These are phyloP conservation scores for Kuraishia cidri DNA, from an alignment of 805 yeast genomes.

Conservation along the genomic window DNA sequence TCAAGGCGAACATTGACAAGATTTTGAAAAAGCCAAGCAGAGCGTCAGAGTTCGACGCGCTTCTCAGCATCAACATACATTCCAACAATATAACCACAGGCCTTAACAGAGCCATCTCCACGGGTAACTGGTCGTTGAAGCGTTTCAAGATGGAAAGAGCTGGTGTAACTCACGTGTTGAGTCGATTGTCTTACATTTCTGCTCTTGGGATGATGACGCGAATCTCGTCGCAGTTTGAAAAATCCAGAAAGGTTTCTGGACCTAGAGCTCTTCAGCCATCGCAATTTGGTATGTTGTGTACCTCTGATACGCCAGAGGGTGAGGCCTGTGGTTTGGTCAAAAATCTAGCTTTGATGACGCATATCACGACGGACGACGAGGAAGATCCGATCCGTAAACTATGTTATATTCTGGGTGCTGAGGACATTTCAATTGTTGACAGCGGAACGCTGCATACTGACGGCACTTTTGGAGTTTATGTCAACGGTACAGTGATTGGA, in stretches of 20 bases:
- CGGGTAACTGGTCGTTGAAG: conserved; percentile 98
- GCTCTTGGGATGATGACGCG: conserved; percentile 99
- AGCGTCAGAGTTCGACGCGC: conserved; percentile 91
- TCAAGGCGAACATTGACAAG: conserved; percentile 91
- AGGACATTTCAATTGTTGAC: conserved; percentile 72
- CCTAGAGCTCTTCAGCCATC: conserved; percentile 99
- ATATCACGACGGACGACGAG: conserved; percentile 96
- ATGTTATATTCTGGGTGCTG: conserved; percentile 83
- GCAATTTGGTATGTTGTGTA: conserved; percentile 97
- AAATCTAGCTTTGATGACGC: conserved; percentile 96
- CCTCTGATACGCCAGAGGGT: conserved; percentile 99
- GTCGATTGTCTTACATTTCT: conserved; percentile 84
- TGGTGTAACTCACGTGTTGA: conserved; percentile 94
- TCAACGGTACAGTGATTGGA: conserved; percentile 93
- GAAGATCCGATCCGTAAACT: conserved; percentile 77
- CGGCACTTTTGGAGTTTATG: conserved; percentile 77
- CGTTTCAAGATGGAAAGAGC: conserved; percentile 99
- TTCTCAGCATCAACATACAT: conserved; percentile 81
- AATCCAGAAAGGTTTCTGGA: conserved; percentile 95
- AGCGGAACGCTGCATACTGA: conserved; percentile 71
- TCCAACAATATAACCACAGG: conserved; percentile 93
- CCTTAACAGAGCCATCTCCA: conserved; percentile 90
- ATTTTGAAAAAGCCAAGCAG: conserved; percentile 89
- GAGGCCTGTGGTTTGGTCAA: conserved; percentile 99
- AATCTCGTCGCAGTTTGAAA: conserved; percentile 97